phyloP scores from a whole-genome alignment of 495 filamentous ascomycete species.

The Penicillium coffeae region DNA sequence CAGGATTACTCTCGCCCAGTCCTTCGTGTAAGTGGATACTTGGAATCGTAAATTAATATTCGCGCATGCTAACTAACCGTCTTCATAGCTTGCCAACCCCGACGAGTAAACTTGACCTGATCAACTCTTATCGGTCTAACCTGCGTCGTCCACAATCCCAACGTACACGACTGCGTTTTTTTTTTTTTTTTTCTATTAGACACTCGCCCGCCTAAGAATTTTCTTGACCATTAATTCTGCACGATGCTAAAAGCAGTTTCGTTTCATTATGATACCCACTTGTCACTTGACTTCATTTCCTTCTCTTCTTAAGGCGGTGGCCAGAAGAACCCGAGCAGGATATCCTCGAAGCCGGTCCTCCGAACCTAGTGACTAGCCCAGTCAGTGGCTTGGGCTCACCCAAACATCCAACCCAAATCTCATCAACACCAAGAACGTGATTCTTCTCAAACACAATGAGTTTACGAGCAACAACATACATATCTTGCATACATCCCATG shows the following conservation, averaged over 20 bases:
- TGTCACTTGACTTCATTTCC: constrained; percentile 34
- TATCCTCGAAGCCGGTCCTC: background rate
- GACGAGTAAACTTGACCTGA: constrained; percentile 29
- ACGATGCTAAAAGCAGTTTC: constrained; percentile 33
- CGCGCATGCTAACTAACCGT: constrained; percentile 22
- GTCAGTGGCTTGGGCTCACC: background rate
- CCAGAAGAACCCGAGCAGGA: constrained; percentile 9
- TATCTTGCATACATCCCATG: constrained; percentile 15
- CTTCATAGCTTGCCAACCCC: constrained; percentile 49
- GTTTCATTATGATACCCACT: constrained; percentile 48
- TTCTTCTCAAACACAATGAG: constrained; percentile 14
- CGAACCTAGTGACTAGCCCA: background rate
- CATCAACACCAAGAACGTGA: constrained; percentile 1
- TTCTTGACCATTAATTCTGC: constrained; percentile 30
- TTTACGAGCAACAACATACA: constrained; percentile 18
- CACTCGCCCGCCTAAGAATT: constrained; percentile 13
- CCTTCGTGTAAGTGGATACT: constrained; percentile 41
- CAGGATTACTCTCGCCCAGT: constrained; percentile 57
- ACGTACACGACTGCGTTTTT: too few species aligned
- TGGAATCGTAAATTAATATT: background rate
- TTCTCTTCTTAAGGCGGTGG: constrained; percentile 15
- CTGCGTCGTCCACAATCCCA: too few species aligned
- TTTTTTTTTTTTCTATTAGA: constrained; percentile 6
- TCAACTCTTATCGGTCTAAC: too few species aligned
- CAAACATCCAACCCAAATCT: background rate